phyloP scores from a whole-genome alignment of 75 land plant species.

The Pinus tabuliformis region DNA sequence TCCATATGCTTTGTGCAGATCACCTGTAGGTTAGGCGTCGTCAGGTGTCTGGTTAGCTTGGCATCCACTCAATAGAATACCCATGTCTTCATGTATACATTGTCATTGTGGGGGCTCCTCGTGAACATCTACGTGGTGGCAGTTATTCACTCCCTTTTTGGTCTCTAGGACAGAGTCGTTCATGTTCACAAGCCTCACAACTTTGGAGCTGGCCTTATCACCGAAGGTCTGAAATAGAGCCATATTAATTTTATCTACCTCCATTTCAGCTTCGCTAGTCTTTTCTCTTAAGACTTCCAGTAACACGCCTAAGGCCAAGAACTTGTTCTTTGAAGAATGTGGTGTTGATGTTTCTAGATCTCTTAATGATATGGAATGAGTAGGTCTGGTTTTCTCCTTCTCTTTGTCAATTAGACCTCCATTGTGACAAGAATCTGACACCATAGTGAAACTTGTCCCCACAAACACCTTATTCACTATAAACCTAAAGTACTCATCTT shows the following conservation, averaged over 20 bases:
- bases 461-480: conserved; percentile 56
- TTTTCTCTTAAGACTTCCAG: conserved; percentile 1
- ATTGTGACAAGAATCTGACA: conserved; percentile 85
- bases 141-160: no score
- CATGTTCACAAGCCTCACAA: conserved; percentile 2
- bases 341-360: no score
- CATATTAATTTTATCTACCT: not conserved
- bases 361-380: no score
- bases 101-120: no score
- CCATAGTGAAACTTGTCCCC: conserved; percentile 63
- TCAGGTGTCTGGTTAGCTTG: conserved; percentile 85
- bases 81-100: conserved; percentile 26
- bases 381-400: conserved; percentile 73
- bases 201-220: not conserved
- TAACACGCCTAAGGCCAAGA: not conserved
- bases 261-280: not conserved
- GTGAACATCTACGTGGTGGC: no score
- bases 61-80: conserved; percentile 88
- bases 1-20: conserved; percentile 53
- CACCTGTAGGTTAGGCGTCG: conserved; percentile 69
- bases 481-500: conserved; percentile 77
- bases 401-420: conserved; percentile 73
- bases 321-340: not conserved
- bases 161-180: no score
- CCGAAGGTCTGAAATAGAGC: conserved; percentile 2